These are phyloP conservation scores for Fomitopsis schrenkii DNA, from an alignment of 1,284 basidiomycete genomes.

Conservation along the genomic window DNA sequence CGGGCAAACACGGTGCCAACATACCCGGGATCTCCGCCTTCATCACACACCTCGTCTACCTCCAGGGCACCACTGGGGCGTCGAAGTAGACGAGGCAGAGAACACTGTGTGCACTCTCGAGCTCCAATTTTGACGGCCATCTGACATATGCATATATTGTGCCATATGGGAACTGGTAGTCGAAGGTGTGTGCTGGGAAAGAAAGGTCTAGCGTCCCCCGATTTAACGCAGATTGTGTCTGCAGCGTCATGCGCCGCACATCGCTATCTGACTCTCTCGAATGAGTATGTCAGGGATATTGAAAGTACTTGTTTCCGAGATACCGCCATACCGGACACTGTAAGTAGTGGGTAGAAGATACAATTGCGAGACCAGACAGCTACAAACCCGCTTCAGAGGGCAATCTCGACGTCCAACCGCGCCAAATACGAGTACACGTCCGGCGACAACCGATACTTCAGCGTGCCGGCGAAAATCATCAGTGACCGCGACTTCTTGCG, in stretches of 20 bases:
- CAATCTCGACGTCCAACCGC: constrained; percentile 74
- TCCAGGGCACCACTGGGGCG: constrained; percentile 48
- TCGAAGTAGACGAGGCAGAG: constrained; percentile 56
- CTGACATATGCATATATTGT: constrained; percentile 4
- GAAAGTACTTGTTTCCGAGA: neutral
- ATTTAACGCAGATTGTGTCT: constrained; percentile 51
- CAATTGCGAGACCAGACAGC: too few species aligned
- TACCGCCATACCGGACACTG: neutral
- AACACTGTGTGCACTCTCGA: constrained; percentile 50
- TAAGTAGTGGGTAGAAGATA: too few species aligned
- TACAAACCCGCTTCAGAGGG: constrained; percentile 37
- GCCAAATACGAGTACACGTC: constrained; percentile 90
- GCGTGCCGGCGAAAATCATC: constrained; percentile 84
- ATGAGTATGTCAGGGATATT: neutral
- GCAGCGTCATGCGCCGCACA: constrained; percentile 42
- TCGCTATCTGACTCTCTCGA: constrained; percentile 8
- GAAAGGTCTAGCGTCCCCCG: constrained; percentile 27
- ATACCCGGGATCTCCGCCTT: constrained; percentile 65
- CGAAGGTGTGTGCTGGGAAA: constrained; percentile 38
- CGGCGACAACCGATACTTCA: constrained; percentile 86
- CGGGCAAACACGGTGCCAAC: constrained; percentile 44
- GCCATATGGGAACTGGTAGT: constrained; percentile 51
- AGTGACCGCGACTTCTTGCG: constrained; percentile 75
- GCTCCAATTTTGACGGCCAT: neutral
- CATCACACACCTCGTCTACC: constrained; percentile 82